phyloP scores from a whole-genome alignment of 1,284 basidiomycete genomes.

The Fomitopsis betulina region DNA sequence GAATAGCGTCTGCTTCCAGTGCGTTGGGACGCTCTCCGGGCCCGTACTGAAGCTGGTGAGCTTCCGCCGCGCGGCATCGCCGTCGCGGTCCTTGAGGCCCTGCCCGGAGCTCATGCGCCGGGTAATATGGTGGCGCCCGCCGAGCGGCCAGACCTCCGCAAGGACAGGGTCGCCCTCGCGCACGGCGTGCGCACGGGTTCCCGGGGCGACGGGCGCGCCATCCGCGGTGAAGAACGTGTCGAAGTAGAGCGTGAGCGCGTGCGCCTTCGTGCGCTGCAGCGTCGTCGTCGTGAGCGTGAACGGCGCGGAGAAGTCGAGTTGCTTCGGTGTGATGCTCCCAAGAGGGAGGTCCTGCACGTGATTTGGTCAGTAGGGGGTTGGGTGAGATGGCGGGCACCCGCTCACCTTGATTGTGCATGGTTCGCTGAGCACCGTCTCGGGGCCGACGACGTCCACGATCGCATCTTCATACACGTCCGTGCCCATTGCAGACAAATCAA shows the following conservation, averaged over 20 bases:
- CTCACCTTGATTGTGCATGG: constrained; percentile 67
- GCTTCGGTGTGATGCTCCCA: constrained; percentile 55
- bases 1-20: constrained; percentile 98
- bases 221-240: constrained; percentile 85
- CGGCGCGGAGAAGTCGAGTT: constrained; percentile 75
- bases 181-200: constrained; percentile 46
- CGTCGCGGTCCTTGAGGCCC: constrained; percentile 26
- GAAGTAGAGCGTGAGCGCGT: constrained; percentile 89
- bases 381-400: not conserved
- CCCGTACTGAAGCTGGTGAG: constrained; percentile 90
- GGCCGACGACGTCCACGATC: constrained; percentile 74
- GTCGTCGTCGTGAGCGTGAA: constrained; percentile 69
- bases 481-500: constrained; percentile 81
- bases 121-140: constrained; percentile 50
- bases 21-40: constrained; percentile 83
- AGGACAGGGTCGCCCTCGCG: constrained; percentile 57
- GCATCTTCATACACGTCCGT: constrained; percentile 72
- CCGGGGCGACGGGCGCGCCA: constrained; percentile 48
- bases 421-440: constrained; percentile 66
- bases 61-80: constrained; percentile 34
- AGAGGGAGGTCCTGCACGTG: constrained; percentile 67
- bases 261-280: constrained; percentile 58
- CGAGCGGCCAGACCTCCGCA: constrained; percentile 74
- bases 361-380: not conserved
- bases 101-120: constrained; percentile 37